Percentiles rank a stretch among this genome's conserved stretches.
Evolutionary conservation across 306 rosid species (phyloP).

Genomic region (Neltuma alba): DNA sequence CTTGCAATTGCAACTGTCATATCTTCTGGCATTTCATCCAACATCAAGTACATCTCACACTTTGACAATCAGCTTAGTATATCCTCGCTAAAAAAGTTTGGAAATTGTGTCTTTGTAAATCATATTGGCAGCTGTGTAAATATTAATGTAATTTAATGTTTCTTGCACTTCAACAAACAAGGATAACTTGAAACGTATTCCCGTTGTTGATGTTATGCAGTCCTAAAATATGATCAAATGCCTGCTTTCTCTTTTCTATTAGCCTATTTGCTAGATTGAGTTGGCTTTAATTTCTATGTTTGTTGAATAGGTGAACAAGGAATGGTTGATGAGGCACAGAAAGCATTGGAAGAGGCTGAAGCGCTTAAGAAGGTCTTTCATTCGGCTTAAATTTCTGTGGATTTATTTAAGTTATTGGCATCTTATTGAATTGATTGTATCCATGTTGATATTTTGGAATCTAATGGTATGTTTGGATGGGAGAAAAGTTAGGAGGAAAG

Average conservation of each 20-base stretch:
- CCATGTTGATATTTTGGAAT: not conserved
- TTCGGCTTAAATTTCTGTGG: constrained; percentile 28
- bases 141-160: constrained; percentile 15
- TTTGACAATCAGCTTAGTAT: not conserved
- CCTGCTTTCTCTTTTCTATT: not conserved
- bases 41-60: not conserved
- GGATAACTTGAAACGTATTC: not conserved
- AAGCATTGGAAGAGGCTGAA: constrained; percentile 99
- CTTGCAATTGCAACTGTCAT: not conserved
- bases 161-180: constrained; percentile 2
- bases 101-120: not conserved
- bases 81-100: not conserved
- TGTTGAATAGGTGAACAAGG: constrained; percentile 93
- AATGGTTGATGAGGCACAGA: constrained; percentile 97
- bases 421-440: not conserved
- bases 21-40: not conserved
- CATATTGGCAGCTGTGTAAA: not conserved
- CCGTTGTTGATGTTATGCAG: constrained; percentile 25
- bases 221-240: not conserved
- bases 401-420: constrained; percentile 18
- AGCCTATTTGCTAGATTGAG: not conserved
- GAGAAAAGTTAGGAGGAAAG: not conserved
- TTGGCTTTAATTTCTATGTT: constrained; percentile 16
- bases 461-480: not conserved
- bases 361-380: constrained; percentile 87